Conservation (phyloP, 805 yeast species). For the Metschnikowia peoriensis region DNA sequence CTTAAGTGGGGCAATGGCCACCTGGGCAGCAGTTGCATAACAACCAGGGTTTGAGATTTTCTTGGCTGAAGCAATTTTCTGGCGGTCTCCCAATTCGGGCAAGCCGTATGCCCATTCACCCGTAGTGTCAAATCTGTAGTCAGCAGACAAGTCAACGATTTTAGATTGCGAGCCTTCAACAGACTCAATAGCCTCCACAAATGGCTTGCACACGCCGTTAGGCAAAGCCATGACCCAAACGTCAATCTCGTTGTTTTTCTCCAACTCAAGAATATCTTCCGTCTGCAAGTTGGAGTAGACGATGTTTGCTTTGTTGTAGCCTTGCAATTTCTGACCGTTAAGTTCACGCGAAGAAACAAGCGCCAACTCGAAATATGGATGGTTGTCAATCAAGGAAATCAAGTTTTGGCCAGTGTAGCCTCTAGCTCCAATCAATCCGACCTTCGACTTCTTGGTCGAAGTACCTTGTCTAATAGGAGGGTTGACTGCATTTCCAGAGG, state of each 20-base stretch:
- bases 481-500: conserved; percentile 41
- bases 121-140: conserved; percentile 87
- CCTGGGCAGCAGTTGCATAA: conserved; percentile 97
- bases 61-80: conserved; percentile 61
- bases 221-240: conserved; percentile 99
- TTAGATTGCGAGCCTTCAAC: conserved; percentile 67
- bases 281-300: conserved; percentile 81
- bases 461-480: conserved; percentile 69
- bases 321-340: conserved; percentile 79
- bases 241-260: conserved; percentile 75
- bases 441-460: conserved; percentile 61
- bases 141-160: conserved; percentile 92
- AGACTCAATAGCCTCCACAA: conserved; percentile 75
- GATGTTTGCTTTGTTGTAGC: conserved; percentile 79
- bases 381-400: conserved; percentile 80
- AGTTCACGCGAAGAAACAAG: conserved; percentile 97
- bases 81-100: conserved; percentile 83
- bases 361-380: conserved; percentile 81
- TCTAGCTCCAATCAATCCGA: conserved; percentile 97
- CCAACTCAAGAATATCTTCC: conserved; percentile 81
- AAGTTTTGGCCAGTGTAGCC: conserved; percentile 96
- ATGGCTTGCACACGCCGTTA: conserved; percentile 91
- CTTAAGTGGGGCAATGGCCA: conserved; percentile 85
- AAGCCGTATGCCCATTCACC: conserved; percentile 92
- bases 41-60: conserved; percentile 97